phyloP scores from a whole-genome alignment of 768 basidiomycete species.

The Rhodotorula toruloides region DNA sequence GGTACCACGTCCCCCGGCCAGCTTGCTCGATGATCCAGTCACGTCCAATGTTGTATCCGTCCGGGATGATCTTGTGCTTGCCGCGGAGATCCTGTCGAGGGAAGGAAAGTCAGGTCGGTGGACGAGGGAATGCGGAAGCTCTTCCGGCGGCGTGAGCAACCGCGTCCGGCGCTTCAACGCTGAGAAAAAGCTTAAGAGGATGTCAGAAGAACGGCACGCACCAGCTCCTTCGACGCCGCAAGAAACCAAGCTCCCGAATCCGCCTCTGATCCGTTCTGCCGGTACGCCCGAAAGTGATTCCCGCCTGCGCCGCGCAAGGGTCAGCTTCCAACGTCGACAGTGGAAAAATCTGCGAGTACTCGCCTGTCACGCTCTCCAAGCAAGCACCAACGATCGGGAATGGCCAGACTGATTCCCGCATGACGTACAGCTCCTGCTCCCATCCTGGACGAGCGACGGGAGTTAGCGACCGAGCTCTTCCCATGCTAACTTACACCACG shows the following conservation, averaged over 20 bases:
- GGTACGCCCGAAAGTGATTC: constrained; percentile 83
- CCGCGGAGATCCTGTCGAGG: constrained; percentile 26
- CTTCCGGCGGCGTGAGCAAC: not conserved
- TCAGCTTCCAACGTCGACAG: not conserved
- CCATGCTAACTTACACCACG: constrained; percentile 40
- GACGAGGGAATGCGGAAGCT: too few species aligned
- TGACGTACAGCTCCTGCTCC: constrained; percentile 64
- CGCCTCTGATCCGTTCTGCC: constrained; percentile 70
- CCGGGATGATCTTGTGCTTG: constrained; percentile 62
- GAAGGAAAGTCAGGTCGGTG: not conserved
- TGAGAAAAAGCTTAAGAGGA: not conserved
- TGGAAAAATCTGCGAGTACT: constrained; percentile 1
- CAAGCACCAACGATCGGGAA: constrained; percentile 72
- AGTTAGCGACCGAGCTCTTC: not conserved
- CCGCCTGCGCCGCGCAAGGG: constrained; percentile 54
- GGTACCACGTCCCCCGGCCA: constrained; percentile 58
- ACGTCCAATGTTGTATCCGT: constrained; percentile 78
- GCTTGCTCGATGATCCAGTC: constrained; percentile 68
- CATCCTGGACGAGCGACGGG: constrained; percentile 44
- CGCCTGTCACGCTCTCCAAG: constrained; percentile 74
- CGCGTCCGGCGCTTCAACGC: not conserved
- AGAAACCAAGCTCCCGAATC: constrained; percentile 79
- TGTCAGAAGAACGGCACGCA: constrained; percentile 47
- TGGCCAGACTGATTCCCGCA: constrained; percentile 62
- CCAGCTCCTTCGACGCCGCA: constrained; percentile 65